Evolutionary conservation across 176 grass and related monocot genomes (phyloP).

Genomic region (Oryza meridionalis): DNA sequence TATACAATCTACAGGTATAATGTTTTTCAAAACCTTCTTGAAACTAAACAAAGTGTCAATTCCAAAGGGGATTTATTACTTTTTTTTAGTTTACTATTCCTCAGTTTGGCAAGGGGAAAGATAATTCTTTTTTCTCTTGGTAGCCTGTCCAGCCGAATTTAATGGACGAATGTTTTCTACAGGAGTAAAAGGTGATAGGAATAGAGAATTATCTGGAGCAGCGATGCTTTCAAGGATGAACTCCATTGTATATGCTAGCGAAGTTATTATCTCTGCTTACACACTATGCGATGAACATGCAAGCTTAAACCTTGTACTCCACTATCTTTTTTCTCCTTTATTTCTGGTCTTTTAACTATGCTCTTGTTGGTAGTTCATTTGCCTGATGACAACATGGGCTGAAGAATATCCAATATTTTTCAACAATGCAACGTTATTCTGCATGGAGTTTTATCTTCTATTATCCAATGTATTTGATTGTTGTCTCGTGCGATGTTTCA

Average conservation of each 20-base stretch:
- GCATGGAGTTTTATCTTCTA: not conserved
- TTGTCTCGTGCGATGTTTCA: no score
- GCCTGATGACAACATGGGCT: not conserved
- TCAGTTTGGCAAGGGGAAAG: not conserved
- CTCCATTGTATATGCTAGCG: not conserved
- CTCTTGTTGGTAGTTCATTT: not conserved
- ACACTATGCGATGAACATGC: not conserved
- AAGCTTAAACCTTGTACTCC: not conserved
- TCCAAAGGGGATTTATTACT: not conserved
- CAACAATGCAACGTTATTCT: not conserved
- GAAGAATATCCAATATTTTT: not conserved
- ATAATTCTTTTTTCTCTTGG: no score
- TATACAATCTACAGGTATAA: not conserved
- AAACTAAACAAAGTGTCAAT: not conserved
- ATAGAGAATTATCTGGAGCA: not conserved
- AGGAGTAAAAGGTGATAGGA: not conserved
- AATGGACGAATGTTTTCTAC: not conserved
- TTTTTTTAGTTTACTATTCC: not conserved
- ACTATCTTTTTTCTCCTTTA: not conserved
- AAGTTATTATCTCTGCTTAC: not conserved
- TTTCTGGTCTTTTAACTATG: not conserved
- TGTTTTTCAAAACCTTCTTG: not conserved
- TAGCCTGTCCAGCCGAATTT: not conserved
- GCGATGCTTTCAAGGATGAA: not conserved
- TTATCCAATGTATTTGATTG: no score